Percentiles rank a stretch among this genome's conserved stretches.
These are phyloP conservation scores for Metroxylon sagu DNA, from an alignment of 176 grass and related monocot genomes.

Conservation along the genomic window DNA sequence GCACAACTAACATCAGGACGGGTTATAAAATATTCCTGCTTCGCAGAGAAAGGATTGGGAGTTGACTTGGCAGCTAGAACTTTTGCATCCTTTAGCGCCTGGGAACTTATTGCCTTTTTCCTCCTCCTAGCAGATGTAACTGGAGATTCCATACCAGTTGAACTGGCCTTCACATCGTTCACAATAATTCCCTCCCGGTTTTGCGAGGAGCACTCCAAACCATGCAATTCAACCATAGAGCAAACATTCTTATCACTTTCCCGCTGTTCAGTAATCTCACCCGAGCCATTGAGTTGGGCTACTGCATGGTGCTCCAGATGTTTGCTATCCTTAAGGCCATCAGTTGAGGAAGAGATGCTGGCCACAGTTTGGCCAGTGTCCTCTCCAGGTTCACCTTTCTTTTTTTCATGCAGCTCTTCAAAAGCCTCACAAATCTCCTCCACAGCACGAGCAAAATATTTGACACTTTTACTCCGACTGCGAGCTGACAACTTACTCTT, in stretches of 20 bases:
- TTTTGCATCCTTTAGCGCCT: slow-evolving; percentile 30
- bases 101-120: slow-evolving; percentile 22
- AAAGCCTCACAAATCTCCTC: slow-evolving; percentile 80
- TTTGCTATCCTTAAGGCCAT: slow-evolving; percentile 29
- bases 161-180: slow-evolving; percentile 5
- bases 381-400: slow-evolving; percentile 1
- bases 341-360: neutral
- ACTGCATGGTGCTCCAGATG: slow-evolving; percentile 36
- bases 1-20: neutral
- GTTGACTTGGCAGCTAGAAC: slow-evolving; percentile 22
- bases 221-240: slow-evolving; percentile 22
- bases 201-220: slow-evolving; percentile 18
- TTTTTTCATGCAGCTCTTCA: slow-evolving; percentile 34
- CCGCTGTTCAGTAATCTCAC: slow-evolving; percentile 20
- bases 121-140: slow-evolving; percentile 25
- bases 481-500: slow-evolving; percentile 50
- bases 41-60: slow-evolving; percentile 14
- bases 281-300: slow-evolving; percentile 27
- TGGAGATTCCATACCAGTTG: slow-evolving; percentile 18
- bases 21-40: slow-evolving; percentile 3
- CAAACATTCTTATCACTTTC: slow-evolving; percentile 18
- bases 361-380: neutral
- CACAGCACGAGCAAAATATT: slow-evolving; percentile 58
- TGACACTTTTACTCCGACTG: slow-evolving; percentile 43
- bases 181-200: slow-evolving; percentile 7